Evolutionary conservation across 768 basidiomycete species (phyloP), one percentile per base, ranked within the genome.

Genomic region (Strobilomyces echinocephalus): DNA sequence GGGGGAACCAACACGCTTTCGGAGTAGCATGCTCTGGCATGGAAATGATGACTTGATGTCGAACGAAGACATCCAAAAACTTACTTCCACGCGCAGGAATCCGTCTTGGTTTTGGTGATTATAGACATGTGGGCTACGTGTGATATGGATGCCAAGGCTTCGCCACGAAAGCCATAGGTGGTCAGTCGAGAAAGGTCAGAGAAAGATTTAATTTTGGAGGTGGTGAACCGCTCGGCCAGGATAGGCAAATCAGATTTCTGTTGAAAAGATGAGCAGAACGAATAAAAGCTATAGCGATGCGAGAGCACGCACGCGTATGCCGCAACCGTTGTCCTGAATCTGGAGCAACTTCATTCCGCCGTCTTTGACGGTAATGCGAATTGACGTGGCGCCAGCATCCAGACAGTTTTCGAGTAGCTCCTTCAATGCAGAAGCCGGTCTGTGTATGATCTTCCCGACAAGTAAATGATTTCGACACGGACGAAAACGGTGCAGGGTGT

Each of bases 121-220:
- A 98, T 88, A 16, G 84, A 83, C 51, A 99, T 75, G 67, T 61
- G 51, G 59, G 49, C 30, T 8, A 50, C 48, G 15, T 49, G 48
- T 20, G 89, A 95, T 54, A 99, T 91, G 12, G 92, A 95, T 3
- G 95, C 97, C 45, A 99, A 73, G 0, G 97, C 97, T 72, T 99
- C 97, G 28, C 97, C 95, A 48, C 97, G 82, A 70, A 99, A 99
- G 1, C 97, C 97, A 68, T 97, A 98, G 0, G 95, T 98, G 2
- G 80, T 77, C 34, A 99, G 76, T n/a, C 75, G 76, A 33, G 84
- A 82, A 50, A 99, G 69, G 64, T 99, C 97, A 4, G 88, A 85
- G 63, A 92, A 99, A 0, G 82, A 81, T 1, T 83, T 80, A 5
- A 99, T 72, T 64, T 98, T 99, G 4, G 93, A 95, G 0, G 97